These are phyloP conservation scores for Backusella parvicylindrica DNA, from an alignment of 192 early-diverging fungal genomes.

Conservation along the genomic window DNA sequence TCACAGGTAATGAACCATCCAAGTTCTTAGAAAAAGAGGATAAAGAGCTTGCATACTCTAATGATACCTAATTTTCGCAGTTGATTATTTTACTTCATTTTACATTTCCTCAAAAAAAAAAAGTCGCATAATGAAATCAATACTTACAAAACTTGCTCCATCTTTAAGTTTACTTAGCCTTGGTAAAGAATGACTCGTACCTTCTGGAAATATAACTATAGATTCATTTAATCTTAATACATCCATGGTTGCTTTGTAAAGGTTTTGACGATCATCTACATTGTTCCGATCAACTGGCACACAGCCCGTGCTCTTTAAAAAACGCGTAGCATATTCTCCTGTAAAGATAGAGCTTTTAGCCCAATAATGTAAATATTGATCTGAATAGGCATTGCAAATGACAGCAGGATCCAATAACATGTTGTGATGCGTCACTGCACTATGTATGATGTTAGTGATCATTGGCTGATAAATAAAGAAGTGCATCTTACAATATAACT, in stretches of 20 bases:
- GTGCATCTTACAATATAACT: constrained; percentile 32
- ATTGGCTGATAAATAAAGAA: not conserved
- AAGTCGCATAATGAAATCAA: not conserved
- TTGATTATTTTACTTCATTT: constrained; percentile 6
- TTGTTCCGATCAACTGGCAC: constrained; percentile 51
- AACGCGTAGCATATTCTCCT: constrained; percentile 23
- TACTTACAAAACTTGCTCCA: constrained; percentile 42
- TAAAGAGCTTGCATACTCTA: constrained; percentile 38
- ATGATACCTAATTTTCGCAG: constrained; percentile 35
- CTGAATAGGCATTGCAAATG: constrained; percentile 34
- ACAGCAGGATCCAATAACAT: constrained; percentile 48
- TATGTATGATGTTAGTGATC: not conserved
- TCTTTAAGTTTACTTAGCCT: constrained; percentile 39
- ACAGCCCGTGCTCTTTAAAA: constrained; percentile 36
- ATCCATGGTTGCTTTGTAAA: constrained; percentile 43
- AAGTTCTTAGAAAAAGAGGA: constrained; percentile 13
- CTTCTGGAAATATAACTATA: constrained; percentile 48
- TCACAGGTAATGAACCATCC: constrained; percentile 13
- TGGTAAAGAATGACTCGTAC: constrained; percentile 39
- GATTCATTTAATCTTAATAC: constrained; percentile 37
- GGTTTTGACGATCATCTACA: not conserved
- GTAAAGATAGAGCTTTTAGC: constrained; percentile 46
- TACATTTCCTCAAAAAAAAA: not conserved
- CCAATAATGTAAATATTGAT: constrained; percentile 47
- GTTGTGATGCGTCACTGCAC: constrained; percentile 41